These are phyloP conservation scores for Bretschneidera sinensis DNA, from an alignment of 345 rosid genomes.

Conservation along the genomic window DNA sequence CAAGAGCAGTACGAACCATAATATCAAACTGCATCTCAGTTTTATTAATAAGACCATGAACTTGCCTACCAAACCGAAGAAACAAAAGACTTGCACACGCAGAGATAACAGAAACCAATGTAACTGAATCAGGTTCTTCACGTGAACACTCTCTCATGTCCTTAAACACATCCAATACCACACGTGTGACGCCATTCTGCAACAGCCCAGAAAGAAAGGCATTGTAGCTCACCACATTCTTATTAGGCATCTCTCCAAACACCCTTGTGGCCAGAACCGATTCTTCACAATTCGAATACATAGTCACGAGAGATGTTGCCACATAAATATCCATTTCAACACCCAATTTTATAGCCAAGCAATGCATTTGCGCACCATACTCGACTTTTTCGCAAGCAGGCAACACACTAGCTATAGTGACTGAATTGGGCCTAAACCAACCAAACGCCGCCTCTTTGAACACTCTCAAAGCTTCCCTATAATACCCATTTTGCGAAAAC, in stretches of 20 bases:
- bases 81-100: slow-evolving; percentile 44
- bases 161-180: slow-evolving; percentile 44
- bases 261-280: slow-evolving; percentile 37
- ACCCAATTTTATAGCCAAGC: slow-evolving; percentile 51
- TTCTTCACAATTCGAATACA: slow-evolving; percentile 39
- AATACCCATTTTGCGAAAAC: slow-evolving; percentile 36
- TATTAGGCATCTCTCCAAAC: slow-evolving; percentile 39
- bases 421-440: slow-evolving; percentile 46
- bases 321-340: slow-evolving; percentile 50
- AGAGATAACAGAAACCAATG: slow-evolving; percentile 43
- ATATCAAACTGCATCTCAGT: slow-evolving; percentile 28
- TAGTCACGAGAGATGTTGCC: slow-evolving; percentile 50
- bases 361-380: slow-evolving; percentile 45
- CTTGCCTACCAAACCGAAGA: slow-evolving; percentile 45
- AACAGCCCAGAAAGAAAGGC: slow-evolving; percentile 49
- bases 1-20: slow-evolving; percentile 47
- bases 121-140: slow-evolving; percentile 43
- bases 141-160: slow-evolving; percentile 37
- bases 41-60: slow-evolving; percentile 44
- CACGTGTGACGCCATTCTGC: slow-evolving; percentile 36
- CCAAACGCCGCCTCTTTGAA: slow-evolving; percentile 33
- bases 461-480: slow-evolving; percentile 34
- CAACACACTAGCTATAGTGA: slow-evolving; percentile 48
- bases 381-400: slow-evolving; percentile 31
- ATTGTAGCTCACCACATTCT: slow-evolving; percentile 53